Evolutionary conservation across 108 stramenopile genomes (phyloP).

Genomic region (Fragilaria crotonensis): DNA sequence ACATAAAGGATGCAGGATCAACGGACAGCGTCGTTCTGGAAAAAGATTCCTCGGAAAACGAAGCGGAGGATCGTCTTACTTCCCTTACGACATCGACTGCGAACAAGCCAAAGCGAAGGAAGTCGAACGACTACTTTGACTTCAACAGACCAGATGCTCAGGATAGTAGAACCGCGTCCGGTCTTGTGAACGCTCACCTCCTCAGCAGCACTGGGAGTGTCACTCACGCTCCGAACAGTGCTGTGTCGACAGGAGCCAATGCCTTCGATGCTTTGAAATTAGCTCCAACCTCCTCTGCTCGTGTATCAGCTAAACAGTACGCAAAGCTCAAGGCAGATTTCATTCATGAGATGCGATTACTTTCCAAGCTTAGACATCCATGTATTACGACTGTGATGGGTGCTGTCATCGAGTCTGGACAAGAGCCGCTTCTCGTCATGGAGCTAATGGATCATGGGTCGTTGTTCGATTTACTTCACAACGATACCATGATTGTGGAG

Average conservation of each 20-base stretch:
- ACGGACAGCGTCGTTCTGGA: not conserved
- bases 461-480: slow-evolving; percentile 48
- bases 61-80: not conserved
- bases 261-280: not conserved
- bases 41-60: not conserved
- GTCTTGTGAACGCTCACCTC: not conserved
- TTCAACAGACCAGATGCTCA: not conserved
- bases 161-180: not conserved
- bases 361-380: slow-evolving; percentile 57
- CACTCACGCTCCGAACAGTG: not conserved
- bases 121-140: not conserved
- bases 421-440: slow-evolving; percentile 47
- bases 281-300: not conserved
- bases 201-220: not conserved
- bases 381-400: slow-evolving; percentile 61
- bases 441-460: slow-evolving; percentile 51
- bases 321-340: slow-evolving; percentile 34
- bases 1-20: not conserved
- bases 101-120: not conserved
- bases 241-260: no score
- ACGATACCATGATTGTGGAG: slow-evolving; percentile 36
- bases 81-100: not conserved
- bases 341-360: slow-evolving; percentile 49
- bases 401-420: slow-evolving; percentile 25
- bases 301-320: not conserved